Conservation (phyloP, 78 protist species). For the Monosiga brevicollis region DNA sequence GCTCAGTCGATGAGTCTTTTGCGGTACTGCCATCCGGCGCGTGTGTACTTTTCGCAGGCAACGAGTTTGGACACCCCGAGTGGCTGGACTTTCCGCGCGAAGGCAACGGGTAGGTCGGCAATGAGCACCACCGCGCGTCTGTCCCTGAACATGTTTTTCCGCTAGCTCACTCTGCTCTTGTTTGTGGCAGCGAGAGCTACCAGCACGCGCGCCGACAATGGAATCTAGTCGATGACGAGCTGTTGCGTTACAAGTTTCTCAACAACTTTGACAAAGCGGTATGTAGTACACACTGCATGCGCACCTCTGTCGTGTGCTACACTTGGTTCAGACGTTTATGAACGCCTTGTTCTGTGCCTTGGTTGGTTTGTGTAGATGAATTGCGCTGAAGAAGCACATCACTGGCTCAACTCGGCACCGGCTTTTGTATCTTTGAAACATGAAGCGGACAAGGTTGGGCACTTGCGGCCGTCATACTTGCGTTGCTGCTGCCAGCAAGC, state of each 20-base stretch:
- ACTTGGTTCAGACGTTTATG: neutral
- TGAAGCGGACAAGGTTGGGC: constrained; percentile 70
- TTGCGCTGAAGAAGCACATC: neutral
- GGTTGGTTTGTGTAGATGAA: neutral
- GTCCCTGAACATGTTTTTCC: neutral
- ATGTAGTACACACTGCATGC: neutral
- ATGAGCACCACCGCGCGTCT: neutral
- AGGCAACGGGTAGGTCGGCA: constrained; percentile 58
- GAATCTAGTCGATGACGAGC: constrained; percentile 50
- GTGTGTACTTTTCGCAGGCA: constrained; percentile 40
- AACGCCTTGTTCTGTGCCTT: neutral
- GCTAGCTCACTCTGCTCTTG: neutral
- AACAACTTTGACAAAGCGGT: constrained; percentile 45
- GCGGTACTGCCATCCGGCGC: neutral
- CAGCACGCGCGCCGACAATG: constrained; percentile 75
- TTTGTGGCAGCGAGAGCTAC: constrained; percentile 13
- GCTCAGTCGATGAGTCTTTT: no score
- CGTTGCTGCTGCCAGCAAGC: no score
- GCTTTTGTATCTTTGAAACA: constrained; percentile 55
- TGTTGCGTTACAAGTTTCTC: constrained; percentile 43
- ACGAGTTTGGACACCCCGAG: constrained; percentile 98
- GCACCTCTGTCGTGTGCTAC: neutral
- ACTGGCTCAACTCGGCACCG: neutral
- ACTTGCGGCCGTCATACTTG: no score
- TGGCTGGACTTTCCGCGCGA: constrained; percentile 97